Evolutionary conservation across 345 rosid species (phyloP).

Genomic region (Bretschneidera sinensis): DNA sequence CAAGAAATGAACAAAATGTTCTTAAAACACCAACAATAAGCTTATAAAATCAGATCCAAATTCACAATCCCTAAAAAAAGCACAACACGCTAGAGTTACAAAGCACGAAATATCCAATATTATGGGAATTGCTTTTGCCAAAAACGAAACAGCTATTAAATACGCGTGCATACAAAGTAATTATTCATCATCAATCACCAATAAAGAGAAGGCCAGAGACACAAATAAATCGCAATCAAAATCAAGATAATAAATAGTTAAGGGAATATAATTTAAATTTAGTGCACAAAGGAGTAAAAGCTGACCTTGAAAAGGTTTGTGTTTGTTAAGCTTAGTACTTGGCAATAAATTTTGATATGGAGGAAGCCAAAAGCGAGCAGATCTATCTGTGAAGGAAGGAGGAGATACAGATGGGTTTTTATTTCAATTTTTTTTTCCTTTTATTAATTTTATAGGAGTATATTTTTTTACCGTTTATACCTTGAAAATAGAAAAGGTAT

Average conservation of each 20-base stretch:
- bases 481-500: too few species aligned
- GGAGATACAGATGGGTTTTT: not conserved
- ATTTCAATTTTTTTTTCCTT: not conserved
- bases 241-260: not conserved
- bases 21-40: too few species aligned
- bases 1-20: not conserved
- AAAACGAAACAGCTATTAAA: too few species aligned
- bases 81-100: not conserved
- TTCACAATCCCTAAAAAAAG: not conserved
- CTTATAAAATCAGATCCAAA: not conserved
- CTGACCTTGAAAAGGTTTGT: conserved; percentile 21
- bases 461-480: not conserved
- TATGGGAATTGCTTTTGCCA: not conserved
- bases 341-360: not conserved
- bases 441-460: too few species aligned
- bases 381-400: conserved; percentile 6
- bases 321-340: conserved; percentile 1
- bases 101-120: not conserved
- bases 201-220: too few species aligned
- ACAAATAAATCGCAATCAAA: not conserved
- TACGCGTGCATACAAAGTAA: too few species aligned
- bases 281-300: not conserved
- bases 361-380: conserved; percentile 14
- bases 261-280: not conserved
- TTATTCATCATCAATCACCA: not conserved